A percentile compares a stretch with the other conserved stretches of the same genome.
phyloP scores from a whole-genome alignment of 1,139 yeast species.

The Zygosaccharomyces pseudobailii region DNA sequence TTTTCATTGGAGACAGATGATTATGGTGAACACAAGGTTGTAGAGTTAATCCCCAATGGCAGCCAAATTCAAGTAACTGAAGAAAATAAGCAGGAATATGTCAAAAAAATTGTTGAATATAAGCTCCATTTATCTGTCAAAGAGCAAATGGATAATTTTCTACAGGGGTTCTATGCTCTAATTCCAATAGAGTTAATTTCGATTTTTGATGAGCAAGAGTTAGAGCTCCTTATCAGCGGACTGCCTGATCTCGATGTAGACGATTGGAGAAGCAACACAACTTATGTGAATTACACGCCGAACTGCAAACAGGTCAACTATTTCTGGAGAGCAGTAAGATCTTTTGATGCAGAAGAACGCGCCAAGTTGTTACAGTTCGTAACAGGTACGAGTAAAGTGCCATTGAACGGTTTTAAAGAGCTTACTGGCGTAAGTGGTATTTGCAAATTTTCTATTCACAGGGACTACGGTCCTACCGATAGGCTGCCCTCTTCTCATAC shows the following conservation, averaged over 20 bases:
- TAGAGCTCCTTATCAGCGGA: conserved; percentile 89
- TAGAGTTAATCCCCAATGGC: conserved; percentile 81
- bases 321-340: conserved; percentile 98
- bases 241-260: conserved; percentile 92
- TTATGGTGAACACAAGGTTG: conserved; percentile 79
- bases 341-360: conserved; percentile 89
- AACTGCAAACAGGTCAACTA: conserved; percentile 87
- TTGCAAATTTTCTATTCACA: conserved; percentile 82
- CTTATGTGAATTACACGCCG: conserved; percentile 77
- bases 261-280: conserved; percentile 90
- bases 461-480: conserved; percentile 82
- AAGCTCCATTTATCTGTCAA: conserved; percentile 76
- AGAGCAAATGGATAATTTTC: conserved; percentile 83
- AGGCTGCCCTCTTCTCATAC: conserved; percentile 95
- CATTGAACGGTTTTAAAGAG: conserved; percentile 88
- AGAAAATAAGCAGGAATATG: conserved; percentile 87
- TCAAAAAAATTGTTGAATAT: conserved; percentile 78
- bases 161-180: conserved; percentile 85
- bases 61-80: conserved; percentile 83
- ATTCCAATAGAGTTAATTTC: conserved; percentile 83
- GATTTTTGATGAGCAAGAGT: conserved; percentile 92
- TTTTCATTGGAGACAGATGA: conserved; percentile 93
- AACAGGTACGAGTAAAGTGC: conserved; percentile 96
- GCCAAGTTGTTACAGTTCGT: conserved; percentile 94
- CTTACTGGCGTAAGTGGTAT: conserved; percentile 85